These are phyloP conservation scores for Iberis pinnata DNA, from an alignment of 345 rosid genomes.

Conservation along the genomic window DNA sequence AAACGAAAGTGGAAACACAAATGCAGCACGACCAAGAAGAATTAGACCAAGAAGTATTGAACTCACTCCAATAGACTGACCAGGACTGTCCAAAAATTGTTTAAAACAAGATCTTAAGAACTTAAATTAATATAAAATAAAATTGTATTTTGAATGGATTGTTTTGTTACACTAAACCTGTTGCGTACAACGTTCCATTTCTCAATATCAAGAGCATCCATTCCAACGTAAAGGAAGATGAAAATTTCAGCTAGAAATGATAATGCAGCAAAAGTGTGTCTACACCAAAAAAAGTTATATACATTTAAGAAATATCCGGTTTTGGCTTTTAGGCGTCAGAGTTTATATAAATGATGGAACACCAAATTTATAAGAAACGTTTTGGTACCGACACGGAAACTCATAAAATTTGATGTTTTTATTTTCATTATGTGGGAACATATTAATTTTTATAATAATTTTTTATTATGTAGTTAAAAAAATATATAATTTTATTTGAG, in stretches of 20 bases:
- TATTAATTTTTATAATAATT: no score
- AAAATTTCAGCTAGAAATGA: conserved; percentile 92
- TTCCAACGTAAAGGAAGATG: conserved; percentile 95
- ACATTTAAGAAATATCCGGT: no score
- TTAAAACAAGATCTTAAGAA: not conserved
- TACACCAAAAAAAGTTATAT: conserved; percentile 19
- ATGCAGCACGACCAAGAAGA: conserved; percentile 83
- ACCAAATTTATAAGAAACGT: no score
- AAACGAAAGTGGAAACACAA: conserved; percentile 78
- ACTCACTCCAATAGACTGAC: conserved; percentile 65
- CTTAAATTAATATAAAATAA: not conserved
- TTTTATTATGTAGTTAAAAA: no score
- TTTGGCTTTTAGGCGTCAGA: no score
- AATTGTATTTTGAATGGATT: not conserved
- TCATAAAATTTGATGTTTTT: no score
- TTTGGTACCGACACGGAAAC: no score
- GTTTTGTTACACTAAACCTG: conserved; percentile 46
- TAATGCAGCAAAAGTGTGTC: conserved; percentile 87
- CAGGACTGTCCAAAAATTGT: conserved; percentile 49
- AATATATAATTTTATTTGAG: no score
- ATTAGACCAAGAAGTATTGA: conserved; percentile 71
- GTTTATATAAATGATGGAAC: no score
- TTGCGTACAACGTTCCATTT: conserved; percentile 74
- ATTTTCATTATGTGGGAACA: no score
- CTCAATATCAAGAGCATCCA: conserved; percentile 95